These are phyloP conservation scores for Bathelium albidoporum DNA, from an alignment of 495 filamentous ascomycete genomes.

Conservation along the genomic window DNA sequence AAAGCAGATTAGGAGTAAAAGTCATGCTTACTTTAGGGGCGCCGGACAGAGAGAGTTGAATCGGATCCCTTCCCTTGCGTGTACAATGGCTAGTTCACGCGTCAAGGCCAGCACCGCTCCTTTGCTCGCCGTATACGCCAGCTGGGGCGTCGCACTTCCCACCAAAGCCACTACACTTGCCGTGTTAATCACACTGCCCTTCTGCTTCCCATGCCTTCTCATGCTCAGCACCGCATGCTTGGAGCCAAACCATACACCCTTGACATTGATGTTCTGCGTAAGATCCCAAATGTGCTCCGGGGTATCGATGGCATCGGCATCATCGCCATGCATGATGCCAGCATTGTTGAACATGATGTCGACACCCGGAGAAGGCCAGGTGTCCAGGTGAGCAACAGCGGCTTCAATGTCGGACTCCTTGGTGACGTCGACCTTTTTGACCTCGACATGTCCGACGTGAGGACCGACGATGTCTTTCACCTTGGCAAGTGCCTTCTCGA, in stretches of 20 bases:
- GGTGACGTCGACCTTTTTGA: constrained; percentile 50
- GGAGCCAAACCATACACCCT: constrained; percentile 93
- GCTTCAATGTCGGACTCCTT: constrained; percentile 66
- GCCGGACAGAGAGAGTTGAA: constrained; percentile 92
- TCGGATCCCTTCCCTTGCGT: constrained; percentile 60
- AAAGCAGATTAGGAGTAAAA: too few species aligned
- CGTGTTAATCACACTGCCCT: constrained; percentile 84
- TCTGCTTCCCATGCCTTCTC: constrained; percentile 67
- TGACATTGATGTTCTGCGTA: constrained; percentile 92
- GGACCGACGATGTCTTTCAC: constrained; percentile 58
- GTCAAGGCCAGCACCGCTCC: constrained; percentile 75
- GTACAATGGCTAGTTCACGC: constrained; percentile 35
- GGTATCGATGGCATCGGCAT: constrained; percentile 71
- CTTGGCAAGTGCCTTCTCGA: constrained; percentile 59
- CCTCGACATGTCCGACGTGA: constrained; percentile 48
- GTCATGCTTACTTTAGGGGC: constrained; percentile 68
- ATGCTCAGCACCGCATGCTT: constrained; percentile 85
- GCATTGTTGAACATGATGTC: constrained; percentile 99
- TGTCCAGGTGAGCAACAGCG: constrained; percentile 59
- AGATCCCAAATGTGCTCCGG: constrained; percentile 90
- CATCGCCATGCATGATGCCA: constrained; percentile 89
- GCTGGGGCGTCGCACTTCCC: constrained; percentile 84
- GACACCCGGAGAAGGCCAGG: constrained; percentile 64
- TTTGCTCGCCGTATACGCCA: constrained; percentile 93
- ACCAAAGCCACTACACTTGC: constrained; percentile 88